Evolutionary conservation across 768 basidiomycete species (phyloP), one percentile per base, ranked within the genome.

Genomic region (Pholiota conissans): DNA sequence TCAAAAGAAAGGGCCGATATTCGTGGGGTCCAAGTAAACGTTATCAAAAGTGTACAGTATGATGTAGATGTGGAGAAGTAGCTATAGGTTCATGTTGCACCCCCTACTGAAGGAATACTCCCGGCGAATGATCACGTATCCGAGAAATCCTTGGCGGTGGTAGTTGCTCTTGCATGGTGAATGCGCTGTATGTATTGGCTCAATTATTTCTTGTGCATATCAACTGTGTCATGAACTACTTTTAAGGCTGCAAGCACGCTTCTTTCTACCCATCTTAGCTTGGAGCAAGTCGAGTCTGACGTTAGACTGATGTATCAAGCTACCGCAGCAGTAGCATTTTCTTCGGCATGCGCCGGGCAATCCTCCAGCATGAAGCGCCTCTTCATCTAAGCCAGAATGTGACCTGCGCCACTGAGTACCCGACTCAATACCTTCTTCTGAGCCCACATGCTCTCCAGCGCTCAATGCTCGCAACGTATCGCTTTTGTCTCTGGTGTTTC

Each of bases 41-140:
- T 54, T 14, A 29, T 46, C 30, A 54, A 54, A 46, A 42, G 29
- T 45, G 42, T 54, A 24, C 53, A 54, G 26, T 54, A 54, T 32
- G 53, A 54, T 46, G 22, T 30, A 10, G 42, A 45, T 26, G 20
- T 13, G 20, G 20, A 20, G 2, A 54, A 46, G 22, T 42, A 27
- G 20, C 49, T 3, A 32, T 22, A 30, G 16, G 26, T 20, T 24
- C 30, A 22, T 32, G 30, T 6, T 6, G 30, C 6, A 32, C 30
- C 30, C 20, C 42, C 11, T 22, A 22, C 9, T 24, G 42, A 6
- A 45, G 5, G 20, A 18, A 4, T n/a, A 45, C 18, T 40, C 42
- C n/a, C 42, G 42, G 42, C 42, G 22, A 45, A 20, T 45, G 11
- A 22, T 24, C 9, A 45, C 42, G 18, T 9, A 22, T 18, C 2